These are phyloP conservation scores for Bipolaris zeicola DNA, from an alignment of 2,329 filamentous ascomycete species.

Conservation along the genomic window DNA sequence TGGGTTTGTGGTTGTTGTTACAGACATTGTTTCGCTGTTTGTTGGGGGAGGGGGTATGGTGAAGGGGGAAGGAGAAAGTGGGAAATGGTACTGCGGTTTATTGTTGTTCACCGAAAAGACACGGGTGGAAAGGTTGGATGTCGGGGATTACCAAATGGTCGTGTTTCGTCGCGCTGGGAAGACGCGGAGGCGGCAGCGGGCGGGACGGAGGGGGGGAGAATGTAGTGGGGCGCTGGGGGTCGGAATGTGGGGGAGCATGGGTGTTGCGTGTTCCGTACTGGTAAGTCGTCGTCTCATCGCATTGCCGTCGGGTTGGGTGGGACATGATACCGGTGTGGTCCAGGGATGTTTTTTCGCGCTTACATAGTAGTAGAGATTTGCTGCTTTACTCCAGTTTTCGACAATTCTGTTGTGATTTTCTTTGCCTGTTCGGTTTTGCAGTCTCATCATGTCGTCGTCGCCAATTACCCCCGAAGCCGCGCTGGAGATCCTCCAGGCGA, in stretches of 20 bases:
- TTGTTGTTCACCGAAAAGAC: neutral
- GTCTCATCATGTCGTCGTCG: conserved; percentile 21
- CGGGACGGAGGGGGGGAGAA: neutral
- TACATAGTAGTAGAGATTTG: conserved; percentile 11
- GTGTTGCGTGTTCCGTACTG: neutral
- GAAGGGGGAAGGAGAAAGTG: no score
- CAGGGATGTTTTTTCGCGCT: neutral
- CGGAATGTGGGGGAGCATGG: conserved; percentile 28
- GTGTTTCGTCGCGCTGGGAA: conserved; percentile 1
- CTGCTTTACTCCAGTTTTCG: neutral
- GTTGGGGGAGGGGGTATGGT: no score
- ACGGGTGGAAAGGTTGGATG: neutral
- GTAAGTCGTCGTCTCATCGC: neutral
- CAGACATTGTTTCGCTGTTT: conserved; percentile 43
- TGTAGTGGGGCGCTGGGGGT: neutral
- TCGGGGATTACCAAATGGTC: neutral
- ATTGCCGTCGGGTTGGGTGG: conserved; percentile 3
- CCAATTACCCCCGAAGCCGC: conserved; percentile 28
- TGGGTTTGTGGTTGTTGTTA: conserved; percentile 52
- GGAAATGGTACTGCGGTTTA: neutral
- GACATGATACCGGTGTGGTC: neutral
- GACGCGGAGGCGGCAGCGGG: conserved; percentile 12
- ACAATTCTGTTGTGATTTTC: neutral
- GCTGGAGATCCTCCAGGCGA: conserved; percentile 45
- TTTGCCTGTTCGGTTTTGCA: neutral